phyloP scores from a whole-genome alignment of 176 grass and related monocot genomes.

The Pontederia paniculata region DNA sequence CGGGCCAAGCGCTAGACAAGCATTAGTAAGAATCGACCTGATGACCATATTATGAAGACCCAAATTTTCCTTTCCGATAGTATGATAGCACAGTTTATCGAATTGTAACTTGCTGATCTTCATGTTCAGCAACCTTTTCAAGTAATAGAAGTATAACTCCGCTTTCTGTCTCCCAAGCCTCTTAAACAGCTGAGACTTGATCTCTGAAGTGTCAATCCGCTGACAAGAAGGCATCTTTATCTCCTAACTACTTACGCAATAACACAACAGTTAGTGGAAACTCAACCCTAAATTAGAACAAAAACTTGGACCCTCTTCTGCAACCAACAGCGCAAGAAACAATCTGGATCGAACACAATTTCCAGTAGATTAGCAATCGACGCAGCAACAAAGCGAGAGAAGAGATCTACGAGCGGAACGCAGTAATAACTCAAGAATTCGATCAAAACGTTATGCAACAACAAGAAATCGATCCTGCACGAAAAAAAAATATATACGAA shows the following conservation, averaged over 20 bases:
- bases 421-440: too few species aligned
- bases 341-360: too few species aligned
- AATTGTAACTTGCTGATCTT: constrained; percentile 63
- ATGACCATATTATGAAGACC: constrained; percentile 59
- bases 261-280: too few species aligned
- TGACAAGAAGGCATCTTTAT: constrained; percentile 40
- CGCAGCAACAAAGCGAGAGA: too few species aligned
- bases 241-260: background rate
- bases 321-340: too few species aligned
- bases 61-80: constrained; percentile 69
- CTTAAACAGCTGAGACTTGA: constrained; percentile 54
- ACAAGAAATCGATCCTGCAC: too few species aligned
- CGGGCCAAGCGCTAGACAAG: constrained; percentile 38
- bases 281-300: too few species aligned
- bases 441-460: too few species aligned
- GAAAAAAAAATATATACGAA: too few species aligned
- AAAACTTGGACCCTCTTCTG: too few species aligned
- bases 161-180: constrained; percentile 47
- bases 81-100: constrained; percentile 32
- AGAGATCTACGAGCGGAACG: too few species aligned
- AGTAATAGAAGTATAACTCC: constrained; percentile 43
- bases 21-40: constrained; percentile 54
- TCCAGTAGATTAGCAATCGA: too few species aligned
- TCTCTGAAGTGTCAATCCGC: constrained; percentile 45
- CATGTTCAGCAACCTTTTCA: constrained; percentile 53